phyloP scores from a whole-genome alignment of 208 protist genomes.

The Trypanosoma theileri region DNA sequence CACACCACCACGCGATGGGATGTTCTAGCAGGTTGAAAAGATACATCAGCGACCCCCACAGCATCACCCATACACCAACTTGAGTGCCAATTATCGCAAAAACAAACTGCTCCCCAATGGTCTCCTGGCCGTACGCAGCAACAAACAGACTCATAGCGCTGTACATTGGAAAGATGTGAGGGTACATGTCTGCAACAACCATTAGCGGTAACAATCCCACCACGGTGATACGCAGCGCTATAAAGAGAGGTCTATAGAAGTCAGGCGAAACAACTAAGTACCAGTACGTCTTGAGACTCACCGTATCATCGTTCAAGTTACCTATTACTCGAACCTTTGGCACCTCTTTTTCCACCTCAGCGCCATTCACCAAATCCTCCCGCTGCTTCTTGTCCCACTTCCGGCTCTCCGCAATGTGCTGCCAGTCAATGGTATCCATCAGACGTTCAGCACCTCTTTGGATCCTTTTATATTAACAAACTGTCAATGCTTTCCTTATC shows the following conservation, averaged over 20 bases:
- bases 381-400: neutral
- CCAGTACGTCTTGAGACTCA: slow-evolving; percentile 11
- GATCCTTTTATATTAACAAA: too few relatives aligned
- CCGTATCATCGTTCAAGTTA: slow-evolving; percentile 18
- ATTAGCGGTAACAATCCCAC: slow-evolving; percentile 45
- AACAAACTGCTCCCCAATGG: slow-evolving; percentile 50
- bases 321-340: slow-evolving; percentile 1
- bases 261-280: slow-evolving; percentile 12
- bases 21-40: slow-evolving; percentile 35
- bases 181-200: slow-evolving; percentile 25
- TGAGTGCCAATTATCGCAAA: slow-evolving; percentile 30
- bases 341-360: neutral
- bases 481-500: too few relatives aligned
- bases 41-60: slow-evolving; percentile 53
- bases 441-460: too few relatives aligned
- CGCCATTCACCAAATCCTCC: neutral
- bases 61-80: slow-evolving; percentile 27
- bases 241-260: slow-evolving; percentile 24
- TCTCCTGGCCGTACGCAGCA: slow-evolving; percentile 44
- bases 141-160: slow-evolving; percentile 39
- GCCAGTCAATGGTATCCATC: slow-evolving; percentile 9
- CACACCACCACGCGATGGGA: slow-evolving; percentile 62
- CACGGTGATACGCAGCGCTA: slow-evolving; percentile 53
- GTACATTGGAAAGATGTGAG: slow-evolving; percentile 39
- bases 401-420: neutral